Evolutionary conservation across 1,284 basidiomycete species (phyloP), one percentile per base, ranked within the genome.

Genomic region (Microbotryum violaceum): DNA sequence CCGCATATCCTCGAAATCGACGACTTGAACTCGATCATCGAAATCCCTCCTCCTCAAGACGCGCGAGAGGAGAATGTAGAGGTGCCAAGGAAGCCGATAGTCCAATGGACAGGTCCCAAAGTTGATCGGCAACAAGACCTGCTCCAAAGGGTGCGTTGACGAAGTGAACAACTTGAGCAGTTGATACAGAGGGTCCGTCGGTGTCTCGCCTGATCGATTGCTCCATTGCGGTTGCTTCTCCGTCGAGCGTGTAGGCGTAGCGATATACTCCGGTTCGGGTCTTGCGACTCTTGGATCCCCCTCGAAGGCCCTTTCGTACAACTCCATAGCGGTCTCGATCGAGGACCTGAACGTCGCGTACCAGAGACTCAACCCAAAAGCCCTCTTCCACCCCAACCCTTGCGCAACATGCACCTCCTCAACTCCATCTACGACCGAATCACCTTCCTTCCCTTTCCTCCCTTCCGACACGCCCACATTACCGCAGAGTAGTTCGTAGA

Each of bases 361-460:
- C 96, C 96, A 98, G 18, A 98, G 77, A 68, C 88, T 86, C 52
- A 97, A 77, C 2, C 91, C 96, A 71, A 98, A 89, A 0, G 87
- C 86, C 18, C 92, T 85, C 75, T 94, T 94, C 96, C 96, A 98
- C 75, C 96, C 93, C 56, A 97, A 77, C 1, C 83, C 87, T 57
- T 84, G 79, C n/a, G 85, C 81, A n/a, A 96, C 79, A 57, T 83
- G 79, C 23, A 91, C 76, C 60, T 89, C 85, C 58, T 89, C 85
- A 70, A 82, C 82, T 27, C 79, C 78, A 68, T 87, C 86, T 42
- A 63, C 80, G 77, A 63, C 79, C 76, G 69, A 85, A 58, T 75
- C 74, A 10, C 27, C 58, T 14, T 49, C 42, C 8, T 65, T 51
- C 12, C 64, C 62, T 12, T 59, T 60, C 25, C 67, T 64, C 3